Conservation (phyloP, 2,329 filamentous ascomycete species). For the Dendrostoma leiphaemia region DNA sequence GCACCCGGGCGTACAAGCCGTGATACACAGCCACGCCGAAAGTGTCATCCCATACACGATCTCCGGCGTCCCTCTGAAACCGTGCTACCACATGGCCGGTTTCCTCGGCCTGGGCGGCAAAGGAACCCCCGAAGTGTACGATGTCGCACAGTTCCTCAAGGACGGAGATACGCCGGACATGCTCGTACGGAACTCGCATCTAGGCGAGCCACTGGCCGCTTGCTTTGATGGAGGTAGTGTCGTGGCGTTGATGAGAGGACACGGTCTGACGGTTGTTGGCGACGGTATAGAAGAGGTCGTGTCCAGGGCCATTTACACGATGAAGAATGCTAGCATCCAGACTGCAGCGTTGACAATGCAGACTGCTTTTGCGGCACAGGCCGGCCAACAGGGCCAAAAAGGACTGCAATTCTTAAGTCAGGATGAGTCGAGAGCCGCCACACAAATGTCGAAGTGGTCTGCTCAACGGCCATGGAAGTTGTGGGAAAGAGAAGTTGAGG, state of each 20-base stretch:
- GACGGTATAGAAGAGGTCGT: slow-evolving; percentile 37
- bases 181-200: slow-evolving; percentile 33
- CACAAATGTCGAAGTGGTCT: slow-evolving; percentile 17
- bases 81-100: slow-evolving; percentile 41
- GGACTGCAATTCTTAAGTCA: slow-evolving; percentile 17
- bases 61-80: slow-evolving; percentile 35
- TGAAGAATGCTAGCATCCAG: slow-evolving; percentile 40
- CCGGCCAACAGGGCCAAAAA: not conserved
- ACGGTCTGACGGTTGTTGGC: slow-evolving; percentile 41
- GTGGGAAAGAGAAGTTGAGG: slow-evolving; percentile 26
- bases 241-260: slow-evolving; percentile 43
- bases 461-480: slow-evolving; percentile 24
- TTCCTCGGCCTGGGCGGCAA: slow-evolving; percentile 35
- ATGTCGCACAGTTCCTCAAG: slow-evolving; percentile 28
- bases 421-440: slow-evolving; percentile 20
- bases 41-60: slow-evolving; percentile 41
- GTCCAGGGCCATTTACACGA: slow-evolving; percentile 41
- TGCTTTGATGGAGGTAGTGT: slow-evolving; percentile 29
- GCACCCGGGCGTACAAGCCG: slow-evolving; percentile 35
- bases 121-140: slow-evolving; percentile 28
- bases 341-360: slow-evolving; percentile 32
- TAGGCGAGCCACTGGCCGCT: slow-evolving; percentile 33
- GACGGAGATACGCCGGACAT: slow-evolving; percentile 32
- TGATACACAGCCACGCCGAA: slow-evolving; percentile 44
- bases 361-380: slow-evolving; percentile 15